phyloP scores from a whole-genome alignment of 108 stramenopile genomes.

The Licmophora abbreviata region DNA sequence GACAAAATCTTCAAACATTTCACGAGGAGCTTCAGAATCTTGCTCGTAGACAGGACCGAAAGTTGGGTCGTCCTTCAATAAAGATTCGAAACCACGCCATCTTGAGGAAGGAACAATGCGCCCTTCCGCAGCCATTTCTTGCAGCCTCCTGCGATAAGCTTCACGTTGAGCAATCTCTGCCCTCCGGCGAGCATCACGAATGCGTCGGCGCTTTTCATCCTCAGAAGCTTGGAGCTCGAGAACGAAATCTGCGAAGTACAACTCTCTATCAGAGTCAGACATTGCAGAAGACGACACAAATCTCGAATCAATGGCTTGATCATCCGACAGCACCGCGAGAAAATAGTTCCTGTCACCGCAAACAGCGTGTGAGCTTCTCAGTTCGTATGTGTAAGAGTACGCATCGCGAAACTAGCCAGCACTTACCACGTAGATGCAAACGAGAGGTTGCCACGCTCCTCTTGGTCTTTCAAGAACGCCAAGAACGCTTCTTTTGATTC shows the following conservation, averaged over 20 bases:
- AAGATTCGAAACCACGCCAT: slow-evolving; percentile 50
- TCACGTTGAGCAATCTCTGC: slow-evolving; percentile 79
- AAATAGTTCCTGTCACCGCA: slow-evolving; percentile 35
- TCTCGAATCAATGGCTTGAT: slow-evolving; percentile 37
- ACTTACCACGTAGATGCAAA: slow-evolving; percentile 70
- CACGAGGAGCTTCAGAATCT: slow-evolving; percentile 54
- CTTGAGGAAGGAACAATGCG: slow-evolving; percentile 43
- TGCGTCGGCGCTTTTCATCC: slow-evolving; percentile 72
- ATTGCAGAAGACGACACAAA: slow-evolving; percentile 40
- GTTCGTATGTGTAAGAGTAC: not conserved
- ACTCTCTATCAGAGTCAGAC: slow-evolving; percentile 57
- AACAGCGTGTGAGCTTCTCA: too few species aligned
- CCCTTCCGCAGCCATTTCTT: slow-evolving; percentile 39
- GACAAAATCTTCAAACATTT: slow-evolving; percentile 73
- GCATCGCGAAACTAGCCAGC: not conserved
- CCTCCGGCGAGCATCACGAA: slow-evolving; percentile 60
- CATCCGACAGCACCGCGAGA: slow-evolving; percentile 29
- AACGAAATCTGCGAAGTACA: slow-evolving; percentile 74
- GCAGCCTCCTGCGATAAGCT: slow-evolving; percentile 34
- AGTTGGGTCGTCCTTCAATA: slow-evolving; percentile 27
- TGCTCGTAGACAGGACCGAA: slow-evolving; percentile 48
- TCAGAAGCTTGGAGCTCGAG: slow-evolving; percentile 62
- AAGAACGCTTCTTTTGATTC: slow-evolving; percentile 51
- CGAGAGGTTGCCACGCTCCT: slow-evolving; percentile 58
- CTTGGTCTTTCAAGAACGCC: slow-evolving; percentile 44